Evolutionary conservation across 768 basidiomycete species (phyloP), one percentile per base, ranked within the genome.

Genomic region (Serpula lacrymans): DNA sequence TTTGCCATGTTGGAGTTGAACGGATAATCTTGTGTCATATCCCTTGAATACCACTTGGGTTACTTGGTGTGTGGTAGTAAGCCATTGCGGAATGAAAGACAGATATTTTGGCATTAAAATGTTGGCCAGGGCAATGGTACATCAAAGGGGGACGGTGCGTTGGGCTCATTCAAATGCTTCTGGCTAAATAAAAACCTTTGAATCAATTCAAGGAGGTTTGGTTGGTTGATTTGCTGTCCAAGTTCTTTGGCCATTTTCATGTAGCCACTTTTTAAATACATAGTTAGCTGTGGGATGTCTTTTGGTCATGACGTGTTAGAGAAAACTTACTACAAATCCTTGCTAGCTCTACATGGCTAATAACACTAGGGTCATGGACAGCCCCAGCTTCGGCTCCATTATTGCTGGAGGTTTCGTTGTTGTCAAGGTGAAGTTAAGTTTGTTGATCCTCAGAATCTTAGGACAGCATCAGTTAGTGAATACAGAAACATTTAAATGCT

Each of bases 1-100:
- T 29, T 4, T 42, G 22, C 56, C 56, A 58, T 1, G 41, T 27
- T 5, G 50, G 52, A 7, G 49, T 51, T 1, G 46, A 50, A 1
- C 53, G 45, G 33, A 57, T 57, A 8, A 46, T 46, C 30, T 57
- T 53, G 5, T 47, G 48, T 2, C 41, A 39, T 53, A 57, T 57
- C 1, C 55, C 53, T 1, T 43, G 41, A 18, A 57, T 50, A 0
- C 55, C 55, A 2, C 42, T 49, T 1, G 40, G 26, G 39, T 57
- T 47, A 28, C 53, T 57, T 2, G 53, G 55, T 2, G 55, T 51
- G 28, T 49, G 49, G 36, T 47, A 57, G 1, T 38, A 41, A 2
- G 55, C 53, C 10, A 47, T 16, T 6, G 55, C 55, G 5, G 51
- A 57, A 33, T 53, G 49, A 21, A 33, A 51, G 17, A 55, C 52